A percentile compares a stretch with the other conserved stretches of the same genome.
Evolutionary conservation across 176 grass and related monocot species (phyloP).

Genomic region (Oryza rufipogon): DNA sequence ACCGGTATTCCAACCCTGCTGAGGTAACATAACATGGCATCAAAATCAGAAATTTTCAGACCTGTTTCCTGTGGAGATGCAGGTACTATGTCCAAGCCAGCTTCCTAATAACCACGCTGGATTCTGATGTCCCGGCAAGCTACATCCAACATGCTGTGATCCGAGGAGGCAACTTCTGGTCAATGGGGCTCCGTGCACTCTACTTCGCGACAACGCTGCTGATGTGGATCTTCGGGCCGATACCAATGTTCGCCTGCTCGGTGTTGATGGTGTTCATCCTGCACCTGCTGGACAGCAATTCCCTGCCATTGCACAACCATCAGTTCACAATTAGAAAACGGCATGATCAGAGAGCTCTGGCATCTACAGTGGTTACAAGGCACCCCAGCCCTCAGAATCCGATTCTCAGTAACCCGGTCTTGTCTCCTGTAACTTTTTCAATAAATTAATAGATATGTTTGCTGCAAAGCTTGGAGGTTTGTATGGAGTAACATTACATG

Average conservation of each 20-base stretch:
- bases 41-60: neutral
- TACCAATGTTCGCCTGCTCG: slow-evolving; percentile 78
- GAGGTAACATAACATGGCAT: too few relatives aligned
- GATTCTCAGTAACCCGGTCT: slow-evolving; percentile 37
- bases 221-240: slow-evolving; percentile 90
- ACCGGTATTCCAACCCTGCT: neutral
- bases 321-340: slow-evolving; percentile 46
- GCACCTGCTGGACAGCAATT: slow-evolving; percentile 75
- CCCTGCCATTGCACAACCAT: slow-evolving; percentile 81
- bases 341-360: slow-evolving; percentile 23
- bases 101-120: slow-evolving; percentile 82
- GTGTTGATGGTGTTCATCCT: slow-evolving; percentile 77
- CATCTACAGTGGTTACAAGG: neutral
- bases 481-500: slow-evolving; percentile 6
- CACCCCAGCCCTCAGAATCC: slow-evolving; percentile 29
- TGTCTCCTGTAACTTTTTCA: slow-evolving; percentile 45
- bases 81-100: slow-evolving; percentile 94
- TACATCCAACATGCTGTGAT: slow-evolving; percentile 81
- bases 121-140: slow-evolving; percentile 73
- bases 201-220: slow-evolving; percentile 87
- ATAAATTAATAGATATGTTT: slow-evolving; percentile 15
- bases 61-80: neutral
- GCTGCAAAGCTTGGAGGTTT: slow-evolving; percentile 16
- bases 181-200: slow-evolving; percentile 74
- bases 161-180: slow-evolving; percentile 83